phyloP scores from a whole-genome alignment of 345 rosid genomes.

The Bretschneidera sinensis region DNA sequence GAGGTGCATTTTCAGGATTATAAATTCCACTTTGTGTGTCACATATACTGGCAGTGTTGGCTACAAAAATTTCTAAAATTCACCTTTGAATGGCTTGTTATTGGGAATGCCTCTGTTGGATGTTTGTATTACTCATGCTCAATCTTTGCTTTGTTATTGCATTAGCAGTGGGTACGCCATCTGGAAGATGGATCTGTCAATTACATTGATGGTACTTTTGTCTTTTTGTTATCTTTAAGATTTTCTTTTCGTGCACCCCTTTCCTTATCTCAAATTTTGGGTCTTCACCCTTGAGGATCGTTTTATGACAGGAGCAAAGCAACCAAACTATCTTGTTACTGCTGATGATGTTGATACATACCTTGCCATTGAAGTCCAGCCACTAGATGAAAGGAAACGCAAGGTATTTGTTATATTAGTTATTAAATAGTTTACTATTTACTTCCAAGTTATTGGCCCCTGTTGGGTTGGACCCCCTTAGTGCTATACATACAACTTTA shows the following conservation, averaged over 20 bases:
- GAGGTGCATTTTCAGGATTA: constrained; percentile 53
- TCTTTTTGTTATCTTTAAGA: constrained; percentile 10
- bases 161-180: constrained; percentile 92
- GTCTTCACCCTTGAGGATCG: constrained; percentile 12
- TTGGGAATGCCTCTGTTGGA: constrained; percentile 3
- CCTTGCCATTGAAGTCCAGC: constrained; percentile 99
- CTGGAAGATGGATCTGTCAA: constrained; percentile 93
- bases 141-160: constrained; percentile 16
- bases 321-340: constrained; percentile 91
- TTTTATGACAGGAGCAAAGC: constrained; percentile 73
- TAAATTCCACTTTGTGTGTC: background rate
- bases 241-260: no score
- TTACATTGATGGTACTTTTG: constrained; percentile 82
- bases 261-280: background rate
- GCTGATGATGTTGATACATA: constrained; percentile 90
- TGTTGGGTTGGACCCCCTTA: no score
- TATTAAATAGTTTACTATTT: no score
- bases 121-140: constrained; percentile 13
- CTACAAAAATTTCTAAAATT: constrained; percentile 2
- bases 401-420: constrained; percentile 55
- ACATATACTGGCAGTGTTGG: constrained; percentile 4
- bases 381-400: constrained; percentile 87
- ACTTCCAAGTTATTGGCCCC: no score
- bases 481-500: no score
- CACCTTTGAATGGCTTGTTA: constrained; percentile 4